A percentile compares a stretch with the other conserved stretches of the same genome.
Conservation (phyloP, 2,329 filamentous ascomycete genomes). For the Fusarium sp. region DNA sequence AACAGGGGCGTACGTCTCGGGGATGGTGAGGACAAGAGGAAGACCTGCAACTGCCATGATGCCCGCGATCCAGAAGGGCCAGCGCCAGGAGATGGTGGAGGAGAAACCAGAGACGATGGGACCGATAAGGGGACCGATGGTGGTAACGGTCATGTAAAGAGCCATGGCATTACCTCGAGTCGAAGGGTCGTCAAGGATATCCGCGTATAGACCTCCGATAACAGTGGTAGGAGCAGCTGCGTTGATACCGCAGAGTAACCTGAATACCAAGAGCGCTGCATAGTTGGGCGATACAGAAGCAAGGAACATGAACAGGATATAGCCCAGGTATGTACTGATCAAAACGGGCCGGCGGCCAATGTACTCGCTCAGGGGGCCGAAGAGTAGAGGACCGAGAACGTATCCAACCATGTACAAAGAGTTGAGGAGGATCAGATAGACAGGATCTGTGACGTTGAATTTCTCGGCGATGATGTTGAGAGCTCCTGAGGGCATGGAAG, state of each 20-base stretch:
- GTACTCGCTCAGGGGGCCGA: conserved; percentile 53
- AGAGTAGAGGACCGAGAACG: conserved; percentile 52
- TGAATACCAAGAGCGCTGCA: conserved; percentile 57
- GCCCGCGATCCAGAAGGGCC: conserved; percentile 57
- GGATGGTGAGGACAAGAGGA: conserved; percentile 54
- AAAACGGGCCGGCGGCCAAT: conserved; percentile 52
- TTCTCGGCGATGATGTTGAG: conserved; percentile 51
- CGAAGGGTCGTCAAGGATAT: conserved; percentile 51
- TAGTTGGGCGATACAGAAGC: conserved; percentile 58
- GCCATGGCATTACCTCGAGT: conserved; percentile 51
- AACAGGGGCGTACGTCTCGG: conserved; percentile 63
- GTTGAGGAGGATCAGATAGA: conserved; percentile 52
- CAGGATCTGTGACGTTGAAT: conserved; percentile 45
- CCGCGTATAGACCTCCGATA: conserved; percentile 52
- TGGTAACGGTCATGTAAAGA: conserved; percentile 53
- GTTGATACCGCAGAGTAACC: conserved; percentile 52
- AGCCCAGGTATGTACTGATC: conserved; percentile 51
- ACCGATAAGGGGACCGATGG: conserved; percentile 57
- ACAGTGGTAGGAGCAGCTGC: conserved; percentile 53
- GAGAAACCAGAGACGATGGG: conserved; percentile 66
- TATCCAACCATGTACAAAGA: conserved; percentile 54
- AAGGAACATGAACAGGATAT: conserved; percentile 52
- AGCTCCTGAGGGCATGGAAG: conserved; percentile 54
- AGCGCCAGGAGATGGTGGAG: conserved; percentile 58
- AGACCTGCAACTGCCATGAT: conserved; percentile 48